phyloP scores from a whole-genome alignment of 148 eudicot genomes.

The Simmondsia chinensis region DNA sequence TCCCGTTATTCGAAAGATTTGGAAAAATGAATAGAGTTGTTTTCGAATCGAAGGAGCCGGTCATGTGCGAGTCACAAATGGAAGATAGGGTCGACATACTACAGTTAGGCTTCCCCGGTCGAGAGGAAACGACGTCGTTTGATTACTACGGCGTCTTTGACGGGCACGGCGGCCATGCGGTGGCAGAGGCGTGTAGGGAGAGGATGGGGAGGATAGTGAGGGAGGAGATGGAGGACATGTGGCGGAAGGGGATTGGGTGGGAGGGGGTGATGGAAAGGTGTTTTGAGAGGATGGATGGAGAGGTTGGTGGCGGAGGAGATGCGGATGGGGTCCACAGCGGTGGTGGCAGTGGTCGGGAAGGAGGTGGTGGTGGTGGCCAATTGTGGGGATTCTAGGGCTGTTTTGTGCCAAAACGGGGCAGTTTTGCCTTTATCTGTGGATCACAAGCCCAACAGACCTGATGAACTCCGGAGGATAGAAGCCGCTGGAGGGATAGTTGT shows the following conservation, averaged over 20 bases:
- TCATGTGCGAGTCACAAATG: constrained; percentile 18
- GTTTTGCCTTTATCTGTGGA: constrained; percentile 13
- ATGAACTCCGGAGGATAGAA: constrained; percentile 39
- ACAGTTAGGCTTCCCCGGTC: constrained; percentile 12
- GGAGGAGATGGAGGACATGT: no score
- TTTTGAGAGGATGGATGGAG: constrained; percentile 32
- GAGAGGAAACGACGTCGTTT: no score
- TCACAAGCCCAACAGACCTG: constrained; percentile 45
- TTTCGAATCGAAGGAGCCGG: neutral
- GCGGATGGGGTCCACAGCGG: constrained; percentile 36
- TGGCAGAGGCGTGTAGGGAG: constrained; percentile 12
- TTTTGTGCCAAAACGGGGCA: constrained; percentile 6
- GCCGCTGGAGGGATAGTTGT: constrained; percentile 36
- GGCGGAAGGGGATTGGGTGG: constrained; percentile 19
- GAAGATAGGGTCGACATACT: constrained; percentile 35
- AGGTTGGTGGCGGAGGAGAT: constrained; percentile 14
- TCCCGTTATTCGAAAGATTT: no score
- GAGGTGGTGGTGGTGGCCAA: constrained; percentile 21
- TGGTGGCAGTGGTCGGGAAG: constrained; percentile 7
- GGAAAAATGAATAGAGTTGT: no score
- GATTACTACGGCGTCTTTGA: constrained; percentile 36
- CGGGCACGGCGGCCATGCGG: constrained; percentile 36
- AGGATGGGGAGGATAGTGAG: neutral
- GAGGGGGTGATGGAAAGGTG: constrained; percentile 29
- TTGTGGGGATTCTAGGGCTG: constrained; percentile 24